Percentiles rank a stretch among this genome's conserved stretches.
phyloP scores from a whole-genome alignment of 306 rosid species.

The Glycyrrhiza uralensis region DNA sequence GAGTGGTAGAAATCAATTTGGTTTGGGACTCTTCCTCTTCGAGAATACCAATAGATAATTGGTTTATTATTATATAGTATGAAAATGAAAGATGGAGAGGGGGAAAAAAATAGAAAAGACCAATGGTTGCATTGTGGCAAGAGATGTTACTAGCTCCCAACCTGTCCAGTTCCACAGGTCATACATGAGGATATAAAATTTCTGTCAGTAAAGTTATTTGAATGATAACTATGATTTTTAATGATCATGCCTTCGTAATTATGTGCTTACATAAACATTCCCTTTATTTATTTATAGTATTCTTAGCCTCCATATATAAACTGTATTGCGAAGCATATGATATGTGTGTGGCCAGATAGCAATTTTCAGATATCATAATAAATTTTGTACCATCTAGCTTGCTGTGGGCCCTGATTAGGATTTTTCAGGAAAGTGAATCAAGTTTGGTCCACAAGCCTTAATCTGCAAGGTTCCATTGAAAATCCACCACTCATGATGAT shows the following conservation, averaged over 20 bases:
- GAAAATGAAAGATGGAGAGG: background rate
- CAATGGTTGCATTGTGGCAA: background rate
- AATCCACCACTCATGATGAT: constrained; percentile 19
- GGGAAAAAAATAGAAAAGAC: background rate
- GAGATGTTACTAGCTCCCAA: background rate
- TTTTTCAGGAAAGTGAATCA: background rate
- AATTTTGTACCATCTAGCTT: background rate
- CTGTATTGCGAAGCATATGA: background rate
- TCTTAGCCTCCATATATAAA: constrained; percentile 5
- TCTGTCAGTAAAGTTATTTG: background rate
- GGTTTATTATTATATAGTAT: background rate
- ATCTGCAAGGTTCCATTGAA: constrained; percentile 9
- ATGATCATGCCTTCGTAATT: background rate
- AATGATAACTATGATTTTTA: background rate
- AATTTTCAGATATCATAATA: background rate
- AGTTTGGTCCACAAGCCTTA: constrained; percentile 29
- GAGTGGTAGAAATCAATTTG: constrained; percentile 20
- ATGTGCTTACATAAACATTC: background rate
- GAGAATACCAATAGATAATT: background rate
- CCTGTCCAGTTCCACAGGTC: background rate
- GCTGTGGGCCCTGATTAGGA: constrained; percentile 9
- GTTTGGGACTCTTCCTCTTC: constrained; percentile 26
- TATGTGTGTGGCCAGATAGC: constrained; percentile 1
- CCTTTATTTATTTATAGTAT: background rate
- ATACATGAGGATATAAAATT: background rate